A percentile compares a stretch with the other conserved stretches of the same genome.
Evolutionary conservation across 345 rosid species (phyloP).

Genomic region (Citrus inodora): DNA sequence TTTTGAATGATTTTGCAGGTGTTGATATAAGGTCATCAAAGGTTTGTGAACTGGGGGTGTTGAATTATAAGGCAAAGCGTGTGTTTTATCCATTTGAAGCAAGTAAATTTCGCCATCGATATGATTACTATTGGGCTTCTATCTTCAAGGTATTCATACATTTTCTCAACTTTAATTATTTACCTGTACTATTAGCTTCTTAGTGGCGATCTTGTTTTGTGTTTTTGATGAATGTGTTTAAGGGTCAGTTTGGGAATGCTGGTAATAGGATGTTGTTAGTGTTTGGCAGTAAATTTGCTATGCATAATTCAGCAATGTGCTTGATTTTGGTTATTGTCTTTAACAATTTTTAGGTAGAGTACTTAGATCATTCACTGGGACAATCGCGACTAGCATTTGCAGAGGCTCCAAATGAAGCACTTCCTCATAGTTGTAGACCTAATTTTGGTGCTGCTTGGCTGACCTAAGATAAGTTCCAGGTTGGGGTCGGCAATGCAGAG

Average conservation of each 20-base stretch:
- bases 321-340: background rate
- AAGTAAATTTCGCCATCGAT: conserved; percentile 78
- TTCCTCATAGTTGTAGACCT: conserved; percentile 85
- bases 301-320: background rate
- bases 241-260: too few relatives aligned
- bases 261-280: too few relatives aligned
- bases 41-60: conserved; percentile 74
- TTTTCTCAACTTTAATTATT: background rate
- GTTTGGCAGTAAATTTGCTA: too few relatives aligned
- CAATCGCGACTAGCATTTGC: conserved; percentile 56
- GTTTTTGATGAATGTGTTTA: background rate
- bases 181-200: background rate
- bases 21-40: conserved; percentile 91
- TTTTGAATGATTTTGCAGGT: conserved; percentile 33
- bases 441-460: conserved; percentile 70
- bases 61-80: conserved; percentile 67
- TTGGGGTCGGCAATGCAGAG: conserved; percentile 10
- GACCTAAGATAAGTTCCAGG: conserved; percentile 83
- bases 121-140: conserved; percentile 96
- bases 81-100: conserved; percentile 60
- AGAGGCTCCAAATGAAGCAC: conserved; percentile 91
- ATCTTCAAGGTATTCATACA: conserved; percentile 62
- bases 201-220: background rate
- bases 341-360: conserved; percentile 59
- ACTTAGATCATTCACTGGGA: conserved; percentile 62